Base-by-base conservation (phyloP, 2,329 filamentous ascomycete species). In the Neofusicoccum kwambonambiense region DNA sequence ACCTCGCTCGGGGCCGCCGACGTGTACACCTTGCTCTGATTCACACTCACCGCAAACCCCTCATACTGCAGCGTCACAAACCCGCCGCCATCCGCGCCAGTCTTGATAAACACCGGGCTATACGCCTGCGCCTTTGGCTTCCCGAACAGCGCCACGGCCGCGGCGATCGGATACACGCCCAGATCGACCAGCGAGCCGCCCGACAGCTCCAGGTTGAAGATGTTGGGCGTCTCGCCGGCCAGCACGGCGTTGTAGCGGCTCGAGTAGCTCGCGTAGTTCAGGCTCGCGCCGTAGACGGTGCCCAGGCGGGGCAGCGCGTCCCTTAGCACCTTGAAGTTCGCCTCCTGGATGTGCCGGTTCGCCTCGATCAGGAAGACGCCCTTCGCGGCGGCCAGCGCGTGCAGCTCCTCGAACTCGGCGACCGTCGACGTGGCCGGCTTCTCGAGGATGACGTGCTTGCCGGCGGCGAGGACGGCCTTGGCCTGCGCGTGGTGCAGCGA, bases 401-500 rank as follows among this genome's bases (percentile, higher is more conserved):
- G 81, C 12, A 83, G 71, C 34, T 78, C 72, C 41, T 80, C 75
- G 3, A 82, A 74, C 67, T 83, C 79, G 1, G 69, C 67, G 31
- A 73, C 68, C 1, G 77, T 83, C 27, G 75, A 78, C 31, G 80
- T 80, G 0, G 79, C 77, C 4, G 81, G 81, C 69, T 83, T 83
- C 70, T 83, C 81, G n/a, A 83, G 71, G 35, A 83, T 76, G 66
- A 83, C 80, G 69, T 83, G 77, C 68, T 83, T 83, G 58, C 77
- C 75, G 2, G 78, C 80, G 4, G 70, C 50, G 39, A 83, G 74
- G 42, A 80, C 72, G 15, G 71, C 69, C 66, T 80, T 80, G 15
- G 81, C 79, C 66, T 83, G 81, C 44, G 70, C 72, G 70, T 78
- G 79, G 73, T 83, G 81, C 47, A 81, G 74, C 45, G 76, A 78